A percentile compares a stretch with the other conserved stretches of the same genome.
Evolutionary conservation across 176 grass and related monocot genomes (phyloP).

Genomic region (Juncus inflexus): DNA sequence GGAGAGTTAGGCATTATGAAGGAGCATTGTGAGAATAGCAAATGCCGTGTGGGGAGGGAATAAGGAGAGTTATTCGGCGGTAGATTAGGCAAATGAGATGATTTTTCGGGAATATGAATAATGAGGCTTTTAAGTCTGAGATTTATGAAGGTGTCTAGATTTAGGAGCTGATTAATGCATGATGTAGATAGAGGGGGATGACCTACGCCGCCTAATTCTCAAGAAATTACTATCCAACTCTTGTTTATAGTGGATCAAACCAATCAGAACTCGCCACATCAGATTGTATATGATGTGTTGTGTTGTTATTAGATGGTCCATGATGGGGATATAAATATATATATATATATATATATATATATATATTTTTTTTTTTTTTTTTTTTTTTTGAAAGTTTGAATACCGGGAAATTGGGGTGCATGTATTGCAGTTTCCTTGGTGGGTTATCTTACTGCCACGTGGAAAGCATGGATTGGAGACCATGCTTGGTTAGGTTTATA

Average conservation of each 20-base stretch:
- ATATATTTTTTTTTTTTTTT: no score
- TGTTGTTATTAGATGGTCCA: no score
- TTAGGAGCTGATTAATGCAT: neutral
- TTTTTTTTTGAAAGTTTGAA: no score
- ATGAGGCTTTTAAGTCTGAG: conserved; percentile 20
- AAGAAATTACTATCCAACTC: neutral
- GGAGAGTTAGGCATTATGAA: conserved; percentile 11
- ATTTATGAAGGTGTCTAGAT: conserved; percentile 35
- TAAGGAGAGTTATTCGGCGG: conserved; percentile 22
- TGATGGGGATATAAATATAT: no score
- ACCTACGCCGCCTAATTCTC: conserved; percentile 36
- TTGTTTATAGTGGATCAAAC: no score
- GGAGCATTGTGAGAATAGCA: conserved; percentile 12
- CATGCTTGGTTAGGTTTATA: conserved; percentile 39
- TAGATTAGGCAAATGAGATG: conserved; percentile 35
- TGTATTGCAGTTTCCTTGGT: conserved; percentile 29
- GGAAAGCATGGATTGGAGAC: conserved; percentile 1
- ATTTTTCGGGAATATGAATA: conserved; percentile 25
- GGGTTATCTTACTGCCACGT: conserved; percentile 60
- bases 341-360: no score
- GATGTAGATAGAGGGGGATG: conserved; percentile 38
- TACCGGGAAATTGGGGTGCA: neutral
- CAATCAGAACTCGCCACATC: no score
- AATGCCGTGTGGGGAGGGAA: conserved; percentile 12
- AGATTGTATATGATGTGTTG: no score